Conservation (phyloP, 805 yeast genomes). For the Spathaspora hagerdaliae region DNA sequence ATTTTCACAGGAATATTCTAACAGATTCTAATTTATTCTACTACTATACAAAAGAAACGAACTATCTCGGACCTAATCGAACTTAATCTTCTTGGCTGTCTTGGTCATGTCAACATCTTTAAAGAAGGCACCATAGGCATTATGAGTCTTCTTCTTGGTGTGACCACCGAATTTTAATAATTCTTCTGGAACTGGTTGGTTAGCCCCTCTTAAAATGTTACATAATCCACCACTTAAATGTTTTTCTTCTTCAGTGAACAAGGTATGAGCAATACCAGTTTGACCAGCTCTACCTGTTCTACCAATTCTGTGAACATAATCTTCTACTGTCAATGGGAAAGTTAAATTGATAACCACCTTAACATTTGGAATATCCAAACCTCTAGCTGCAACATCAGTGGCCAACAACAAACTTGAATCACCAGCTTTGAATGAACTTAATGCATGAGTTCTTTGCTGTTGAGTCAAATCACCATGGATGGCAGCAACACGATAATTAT, state of each 20-base stretch:
- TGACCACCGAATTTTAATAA: slow-evolving; percentile 94
- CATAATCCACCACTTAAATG: slow-evolving; percentile 92
- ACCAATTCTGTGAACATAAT: slow-evolving; percentile 95
- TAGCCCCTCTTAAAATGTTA: slow-evolving; percentile 89
- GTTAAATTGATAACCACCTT: slow-evolving; percentile 92
- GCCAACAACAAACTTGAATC: slow-evolving; percentile 75
- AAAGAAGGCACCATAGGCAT: slow-evolving; percentile 97
- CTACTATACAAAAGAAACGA: not conserved
- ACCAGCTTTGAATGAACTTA: slow-evolving; percentile 81
- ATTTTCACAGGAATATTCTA: too few relatives aligned
- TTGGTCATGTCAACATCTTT: slow-evolving; percentile 85
- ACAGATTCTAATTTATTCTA: not conserved
- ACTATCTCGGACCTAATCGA: slow-evolving; percentile 35
- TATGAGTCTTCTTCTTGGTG: slow-evolving; percentile 95
- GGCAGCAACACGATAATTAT: slow-evolving; percentile 82
- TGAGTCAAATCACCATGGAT: slow-evolving; percentile 95
- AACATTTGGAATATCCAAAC: slow-evolving; percentile 95
- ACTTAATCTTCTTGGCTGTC: slow-evolving; percentile 87
- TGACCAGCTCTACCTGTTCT: slow-evolving; percentile 98
- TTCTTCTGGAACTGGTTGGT: slow-evolving; percentile 94
- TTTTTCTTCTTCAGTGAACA: slow-evolving; percentile 95
- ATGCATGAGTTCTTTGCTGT: slow-evolving; percentile 84
- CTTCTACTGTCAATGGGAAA: slow-evolving; percentile 94
- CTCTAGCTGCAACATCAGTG: slow-evolving; percentile 98
- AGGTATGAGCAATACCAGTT: slow-evolving; percentile 89